Evolutionary conservation across 176 grass and related monocot genomes (phyloP), one percentile per base, ranked within the genome.

Genomic region (Carex myosuroides): DNA sequence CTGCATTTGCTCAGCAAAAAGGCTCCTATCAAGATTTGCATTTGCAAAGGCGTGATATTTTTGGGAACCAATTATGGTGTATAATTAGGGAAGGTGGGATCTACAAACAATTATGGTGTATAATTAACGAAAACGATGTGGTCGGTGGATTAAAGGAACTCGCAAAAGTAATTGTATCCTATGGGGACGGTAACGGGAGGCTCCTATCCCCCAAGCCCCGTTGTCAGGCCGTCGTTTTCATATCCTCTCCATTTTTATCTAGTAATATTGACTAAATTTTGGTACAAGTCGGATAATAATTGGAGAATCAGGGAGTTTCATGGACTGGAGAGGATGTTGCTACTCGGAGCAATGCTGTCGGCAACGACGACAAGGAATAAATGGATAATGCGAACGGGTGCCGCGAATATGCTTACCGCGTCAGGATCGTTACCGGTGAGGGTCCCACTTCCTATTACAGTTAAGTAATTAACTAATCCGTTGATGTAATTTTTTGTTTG

Each of bases 371-470:
- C 73, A 77, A 76, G 21, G 22, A 22, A 29, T 53, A 14, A 77
- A 76, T 22, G 46, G 71, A 74, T 74, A 14, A 74, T 74, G 70
- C 22, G 20, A 13, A 22, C 18, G 6, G 44, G 21, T 14, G 20
- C 46, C 20, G 54, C 48, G 72, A 55, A 76, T 76, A 76, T 76
- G n/a, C n/a, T n/a, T n/a, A n/a, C n/a, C n/a, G n/a, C n/a, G n/a
- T n/a, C n/a, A n/a, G n/a, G n/a, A n/a, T n/a, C n/a, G n/a, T n/a
- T n/a, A n/a, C n/a, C n/a, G n/a, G n/a, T n/a, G n/a, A n/a, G n/a
- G n/a, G n/a, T n/a, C n/a, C n/a, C n/a, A n/a, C n/a, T n/a, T n/a
- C n/a, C n/a, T n/a, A n/a, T n/a, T n/a, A n/a, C n/a, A n/a, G n/a
- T n/a, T n/a, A n/a, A n/a, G n/a, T n/a, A n/a, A n/a, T n/a, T n/a